Conservation (phyloP, 495 filamentous ascomycete species). For the Haplographium delicatum region DNA sequence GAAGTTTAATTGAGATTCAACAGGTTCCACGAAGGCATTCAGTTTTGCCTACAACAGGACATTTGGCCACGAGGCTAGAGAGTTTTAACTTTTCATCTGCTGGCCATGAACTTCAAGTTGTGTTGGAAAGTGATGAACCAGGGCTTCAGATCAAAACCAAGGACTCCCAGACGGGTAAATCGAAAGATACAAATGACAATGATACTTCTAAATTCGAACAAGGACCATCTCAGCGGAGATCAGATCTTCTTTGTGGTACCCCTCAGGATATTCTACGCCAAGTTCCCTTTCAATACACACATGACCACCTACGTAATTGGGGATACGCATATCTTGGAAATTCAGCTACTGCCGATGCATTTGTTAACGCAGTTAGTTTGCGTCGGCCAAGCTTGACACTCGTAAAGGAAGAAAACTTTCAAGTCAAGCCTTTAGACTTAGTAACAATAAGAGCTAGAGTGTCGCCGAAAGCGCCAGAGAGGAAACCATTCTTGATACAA, state of each 20-base stretch:
- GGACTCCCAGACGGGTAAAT: too few relatives aligned
- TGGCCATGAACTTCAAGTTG: background rate
- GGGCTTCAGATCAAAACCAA: background rate
- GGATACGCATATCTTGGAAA: slow-evolving; percentile 20
- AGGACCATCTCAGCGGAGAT: background rate
- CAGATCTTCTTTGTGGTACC: slow-evolving; percentile 1
- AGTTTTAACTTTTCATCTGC: slow-evolving; percentile 9
- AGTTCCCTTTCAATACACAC: slow-evolving; percentile 22
- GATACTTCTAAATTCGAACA: background rate
- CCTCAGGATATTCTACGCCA: background rate
- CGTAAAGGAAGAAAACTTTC: background rate
- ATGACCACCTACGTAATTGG: slow-evolving; percentile 22
- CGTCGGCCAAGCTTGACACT: slow-evolving; percentile 5
- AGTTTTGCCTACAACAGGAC: background rate
- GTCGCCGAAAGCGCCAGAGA: slow-evolving; percentile 32
- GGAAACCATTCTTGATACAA: slow-evolving; percentile 42
- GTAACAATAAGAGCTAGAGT: slow-evolving; percentile 44
- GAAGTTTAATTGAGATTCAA: slow-evolving; percentile 20
- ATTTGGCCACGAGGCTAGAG: slow-evolving; percentile 3
- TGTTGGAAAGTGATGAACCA: slow-evolving; percentile 7
- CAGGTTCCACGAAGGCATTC: slow-evolving; percentile 19
- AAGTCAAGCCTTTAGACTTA: background rate
- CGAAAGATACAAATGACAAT: background rate
- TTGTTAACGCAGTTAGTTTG: slow-evolving; percentile 14
- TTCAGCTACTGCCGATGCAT: slow-evolving; percentile 20